Conservation (phyloP, 1,284 basidiomycete genomes). For the Pascua sp. region DNA sequence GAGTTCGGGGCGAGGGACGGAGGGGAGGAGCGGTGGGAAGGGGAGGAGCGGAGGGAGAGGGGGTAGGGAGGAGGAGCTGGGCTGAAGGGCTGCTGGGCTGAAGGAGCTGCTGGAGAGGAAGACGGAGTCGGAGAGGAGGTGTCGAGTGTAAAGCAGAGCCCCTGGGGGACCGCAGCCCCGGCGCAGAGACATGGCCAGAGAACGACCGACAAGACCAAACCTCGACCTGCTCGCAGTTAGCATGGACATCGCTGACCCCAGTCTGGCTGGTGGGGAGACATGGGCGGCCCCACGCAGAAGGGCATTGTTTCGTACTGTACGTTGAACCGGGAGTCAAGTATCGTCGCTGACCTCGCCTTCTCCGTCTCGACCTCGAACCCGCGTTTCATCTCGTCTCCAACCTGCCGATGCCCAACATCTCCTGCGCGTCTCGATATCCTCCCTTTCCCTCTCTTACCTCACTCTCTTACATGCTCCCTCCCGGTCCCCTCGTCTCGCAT, state of each 20-base stretch:
- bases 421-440: not conserved
- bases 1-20: not conserved
- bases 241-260: constrained; percentile 39
- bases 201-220: not conserved
- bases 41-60: not conserved
- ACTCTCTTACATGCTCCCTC: too few relatives aligned
- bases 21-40: not conserved
- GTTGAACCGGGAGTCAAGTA: constrained; percentile 27
- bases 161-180: too few relatives aligned
- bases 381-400: too few relatives aligned
- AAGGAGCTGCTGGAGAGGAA: constrained; percentile 4
- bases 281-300: constrained; percentile 66
- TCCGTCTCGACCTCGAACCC: too few relatives aligned
- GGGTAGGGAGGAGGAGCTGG: not conserved
- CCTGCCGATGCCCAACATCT: not conserved
- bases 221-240: not conserved
- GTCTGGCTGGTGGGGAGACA: constrained; percentile 91
- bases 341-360: too few relatives aligned
- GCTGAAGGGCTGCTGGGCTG: too few relatives aligned
- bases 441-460: too few relatives aligned
- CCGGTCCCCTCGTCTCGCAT: not conserved
- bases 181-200: not conserved
- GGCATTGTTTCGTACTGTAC: constrained; percentile 77
- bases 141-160: too few relatives aligned
- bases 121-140: constrained; percentile 6